Evolutionary conservation across 257 asterid genomes (phyloP).

Genomic region (Schizonepeta tenuifolia): DNA sequence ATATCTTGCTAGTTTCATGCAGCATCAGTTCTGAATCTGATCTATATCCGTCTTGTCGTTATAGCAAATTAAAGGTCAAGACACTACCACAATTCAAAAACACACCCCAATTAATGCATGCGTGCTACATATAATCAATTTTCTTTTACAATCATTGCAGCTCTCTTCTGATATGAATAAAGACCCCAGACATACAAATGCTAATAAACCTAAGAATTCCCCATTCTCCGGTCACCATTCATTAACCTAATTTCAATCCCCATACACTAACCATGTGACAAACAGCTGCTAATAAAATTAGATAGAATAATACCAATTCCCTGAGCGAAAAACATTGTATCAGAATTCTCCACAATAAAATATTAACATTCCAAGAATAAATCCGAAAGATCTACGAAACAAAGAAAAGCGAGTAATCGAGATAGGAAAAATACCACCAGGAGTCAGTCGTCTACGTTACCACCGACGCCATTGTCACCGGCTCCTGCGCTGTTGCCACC

Average conservation of each 20-base stretch:
- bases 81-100: conserved; percentile 11
- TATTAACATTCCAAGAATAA: background rate
- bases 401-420: background rate
- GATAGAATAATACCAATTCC: background rate
- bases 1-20: background rate
- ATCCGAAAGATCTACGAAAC: conserved; percentile 15
- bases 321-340: background rate
- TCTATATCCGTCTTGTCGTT: background rate
- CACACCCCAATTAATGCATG: background rate
- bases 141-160: background rate
- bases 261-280: conserved; percentile 6
- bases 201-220: conserved; percentile 26
- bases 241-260: conserved; percentile 4
- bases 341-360: background rate
- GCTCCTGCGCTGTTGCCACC: too few species aligned
- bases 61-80: background rate
- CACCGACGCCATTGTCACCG: too few species aligned
- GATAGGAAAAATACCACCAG: too few species aligned
- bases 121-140: background rate
- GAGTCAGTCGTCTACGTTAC: too few species aligned
- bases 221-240: conserved; percentile 10
- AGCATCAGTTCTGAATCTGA: background rate
- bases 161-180: background rate
- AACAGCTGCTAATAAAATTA: conserved; percentile 19
- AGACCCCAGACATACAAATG: background rate